A percentile compares a stretch with the other conserved stretches of the same genome.
phyloP scores from a whole-genome alignment of 225 moss, liverwort and hornwort species.

The Pseudoscleropodium purum region DNA sequence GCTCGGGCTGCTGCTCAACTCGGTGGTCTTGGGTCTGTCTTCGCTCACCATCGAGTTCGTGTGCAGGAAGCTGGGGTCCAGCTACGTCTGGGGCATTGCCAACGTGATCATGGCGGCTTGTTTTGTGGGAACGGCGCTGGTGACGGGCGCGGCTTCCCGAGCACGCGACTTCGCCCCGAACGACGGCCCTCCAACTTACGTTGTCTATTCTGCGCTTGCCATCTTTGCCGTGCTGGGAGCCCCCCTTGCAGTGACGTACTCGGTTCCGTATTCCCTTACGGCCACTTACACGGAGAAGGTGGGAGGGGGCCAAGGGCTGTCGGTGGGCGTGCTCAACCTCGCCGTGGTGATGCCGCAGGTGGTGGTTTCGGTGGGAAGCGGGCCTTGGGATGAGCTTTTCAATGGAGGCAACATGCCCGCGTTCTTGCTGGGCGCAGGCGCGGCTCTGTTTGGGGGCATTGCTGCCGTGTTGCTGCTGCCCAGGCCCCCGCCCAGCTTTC shows the following conservation, averaged over 20 bases:
- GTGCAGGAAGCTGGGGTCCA: constrained; percentile 62
- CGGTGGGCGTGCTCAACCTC: constrained; percentile 78
- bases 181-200: constrained; percentile 20
- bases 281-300: constrained; percentile 75
- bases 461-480: constrained; percentile 65
- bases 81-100: constrained; percentile 75
- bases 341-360: constrained; percentile 77
- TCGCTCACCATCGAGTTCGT: constrained; percentile 63
- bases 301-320: constrained; percentile 87
- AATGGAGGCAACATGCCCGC: constrained; percentile 72
- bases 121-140: constrained; percentile 55
- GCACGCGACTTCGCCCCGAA: background rate
- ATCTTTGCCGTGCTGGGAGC: constrained; percentile 61
- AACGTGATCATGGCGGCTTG: constrained; percentile 61
- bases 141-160: constrained; percentile 34
- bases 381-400: constrained; percentile 81
- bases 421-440: constrained; percentile 50
- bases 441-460: constrained; percentile 56
- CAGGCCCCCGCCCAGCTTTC: constrained; percentile 56
- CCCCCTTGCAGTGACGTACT: constrained; percentile 80
- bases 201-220: constrained; percentile 21
- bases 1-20: constrained; percentile 66
- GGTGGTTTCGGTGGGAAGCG: constrained; percentile 63
- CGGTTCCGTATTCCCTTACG: constrained; percentile 75
- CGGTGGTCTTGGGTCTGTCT: constrained; percentile 57